Evolutionary conservation across 1,139 yeast species (phyloP).

Genomic region (Blastobotrys malaysiensis): DNA sequence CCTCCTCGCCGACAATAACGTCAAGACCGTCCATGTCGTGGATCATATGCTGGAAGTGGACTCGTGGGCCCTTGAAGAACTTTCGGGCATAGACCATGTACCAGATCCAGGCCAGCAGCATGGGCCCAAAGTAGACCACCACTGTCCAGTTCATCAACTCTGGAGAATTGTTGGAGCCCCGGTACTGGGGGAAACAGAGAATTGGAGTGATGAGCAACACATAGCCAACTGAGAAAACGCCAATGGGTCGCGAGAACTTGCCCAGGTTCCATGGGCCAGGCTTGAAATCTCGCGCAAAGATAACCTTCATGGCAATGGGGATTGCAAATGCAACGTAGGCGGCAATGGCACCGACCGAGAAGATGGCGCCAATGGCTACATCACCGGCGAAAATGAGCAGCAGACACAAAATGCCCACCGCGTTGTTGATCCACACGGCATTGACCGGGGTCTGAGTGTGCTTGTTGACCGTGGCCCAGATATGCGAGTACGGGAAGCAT

Average conservation of each 20-base stretch:
- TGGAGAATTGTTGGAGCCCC: slow-evolving; percentile 28
- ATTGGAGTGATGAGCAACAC: slow-evolving; percentile 62
- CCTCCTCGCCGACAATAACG: neutral
- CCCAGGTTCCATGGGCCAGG: slow-evolving; percentile 75
- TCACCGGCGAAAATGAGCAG: slow-evolving; percentile 63
- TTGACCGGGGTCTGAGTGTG: slow-evolving; percentile 61
- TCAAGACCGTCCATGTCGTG: slow-evolving; percentile 6
- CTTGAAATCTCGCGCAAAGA: slow-evolving; percentile 51
- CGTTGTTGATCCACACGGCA: slow-evolving; percentile 62
- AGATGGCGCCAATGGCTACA: slow-evolving; percentile 66
- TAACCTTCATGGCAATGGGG: slow-evolving; percentile 55
- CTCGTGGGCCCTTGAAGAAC: slow-evolving; percentile 59
- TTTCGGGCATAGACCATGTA: slow-evolving; percentile 52
- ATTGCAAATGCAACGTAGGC: slow-evolving; percentile 66
- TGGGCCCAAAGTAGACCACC: slow-evolving; percentile 57
- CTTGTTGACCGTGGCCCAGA: slow-evolving; percentile 50
- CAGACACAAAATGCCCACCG: slow-evolving; percentile 52
- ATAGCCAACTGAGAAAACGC: slow-evolving; percentile 28
- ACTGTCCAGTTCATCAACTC: slow-evolving; percentile 59
- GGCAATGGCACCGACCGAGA: slow-evolving; percentile 72
- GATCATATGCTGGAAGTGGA: slow-evolving; percentile 40
- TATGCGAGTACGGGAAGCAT: slow-evolving; percentile 55
- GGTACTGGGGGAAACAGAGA: slow-evolving; percentile 55
- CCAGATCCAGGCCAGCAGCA: slow-evolving; percentile 47
- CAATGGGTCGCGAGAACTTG: slow-evolving; percentile 42